These are phyloP conservation scores for Melaleuca alternifolia DNA, from an alignment of 345 rosid genomes.

Conservation along the genomic window DNA sequence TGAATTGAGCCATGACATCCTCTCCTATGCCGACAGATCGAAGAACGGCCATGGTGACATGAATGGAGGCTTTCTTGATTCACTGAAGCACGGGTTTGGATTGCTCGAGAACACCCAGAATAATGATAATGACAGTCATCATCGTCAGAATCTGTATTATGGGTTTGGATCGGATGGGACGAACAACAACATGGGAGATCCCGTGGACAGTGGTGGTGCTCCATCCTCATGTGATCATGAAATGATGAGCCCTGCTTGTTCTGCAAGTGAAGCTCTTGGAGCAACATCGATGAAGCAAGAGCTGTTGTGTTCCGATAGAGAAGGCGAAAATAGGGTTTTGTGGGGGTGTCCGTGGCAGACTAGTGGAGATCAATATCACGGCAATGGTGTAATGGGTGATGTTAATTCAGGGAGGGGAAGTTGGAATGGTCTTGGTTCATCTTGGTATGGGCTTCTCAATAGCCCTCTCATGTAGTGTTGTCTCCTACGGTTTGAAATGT, in stretches of 20 bases:
- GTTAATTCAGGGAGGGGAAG: conserved; percentile 1
- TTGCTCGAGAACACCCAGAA: background rate
- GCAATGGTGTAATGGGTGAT: background rate
- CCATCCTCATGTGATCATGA: conserved; percentile 16
- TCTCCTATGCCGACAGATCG: background rate
- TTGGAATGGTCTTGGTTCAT: conserved; percentile 1
- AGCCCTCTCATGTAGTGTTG: conserved; percentile 2
- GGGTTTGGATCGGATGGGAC: conserved; percentile 33
- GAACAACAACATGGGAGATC: conserved; percentile 5
- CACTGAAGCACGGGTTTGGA: background rate
- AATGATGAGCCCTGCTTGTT: conserved; percentile 3
- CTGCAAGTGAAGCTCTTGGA: background rate
- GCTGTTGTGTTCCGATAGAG: conserved; percentile 15
- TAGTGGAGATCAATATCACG: conserved; percentile 25
- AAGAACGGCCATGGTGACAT: background rate
- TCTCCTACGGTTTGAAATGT: background rate
- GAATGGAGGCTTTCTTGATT: background rate
- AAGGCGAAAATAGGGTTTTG: conserved; percentile 27
- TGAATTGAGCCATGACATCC: background rate
- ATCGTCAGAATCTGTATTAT: conserved; percentile 28
- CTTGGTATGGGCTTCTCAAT: conserved; percentile 6
- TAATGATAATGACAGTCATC: background rate
- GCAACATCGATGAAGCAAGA: conserved; percentile 61
- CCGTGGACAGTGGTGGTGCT: conserved; percentile 13
- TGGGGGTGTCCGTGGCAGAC: conserved; percentile 76